Evolutionary conservation across 345 rosid species (phyloP).

Genomic region (Microthlaspi erraticum): DNA sequence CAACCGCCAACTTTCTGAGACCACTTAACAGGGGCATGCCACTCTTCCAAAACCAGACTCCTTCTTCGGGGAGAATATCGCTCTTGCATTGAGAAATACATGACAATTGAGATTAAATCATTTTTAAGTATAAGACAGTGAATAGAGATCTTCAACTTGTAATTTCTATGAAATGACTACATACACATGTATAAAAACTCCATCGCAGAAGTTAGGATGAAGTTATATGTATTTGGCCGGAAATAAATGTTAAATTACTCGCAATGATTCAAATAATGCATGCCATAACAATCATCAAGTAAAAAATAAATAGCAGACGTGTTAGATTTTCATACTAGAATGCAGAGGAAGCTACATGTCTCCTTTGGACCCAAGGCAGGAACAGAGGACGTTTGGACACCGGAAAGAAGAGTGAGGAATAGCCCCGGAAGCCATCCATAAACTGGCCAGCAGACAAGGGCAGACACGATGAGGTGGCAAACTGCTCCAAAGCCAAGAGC

Average conservation of each 20-base stretch:
- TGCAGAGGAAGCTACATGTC: conserved; percentile 90
- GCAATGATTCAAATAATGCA: conserved; percentile 1
- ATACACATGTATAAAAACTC: conserved; percentile 23
- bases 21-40: conserved; percentile 94
- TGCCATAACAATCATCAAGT: conserved; percentile 22
- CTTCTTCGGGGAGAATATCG: conserved; percentile 90
- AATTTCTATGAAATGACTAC: conserved; percentile 18
- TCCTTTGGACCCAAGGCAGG: conserved; percentile 94
- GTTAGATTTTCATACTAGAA: conserved; percentile 68
- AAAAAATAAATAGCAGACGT: conserved; percentile 31
- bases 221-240: conserved; percentile 13
- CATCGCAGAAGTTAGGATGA: conserved; percentile 12
- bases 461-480: conserved; percentile 90
- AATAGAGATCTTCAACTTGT: conserved; percentile 15
- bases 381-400: conserved; percentile 72
- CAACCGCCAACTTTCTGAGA: conserved; percentile 80
- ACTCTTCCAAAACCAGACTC: conserved; percentile 90
- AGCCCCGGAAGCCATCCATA: conserved; percentile 97
- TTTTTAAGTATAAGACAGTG: conserved; percentile 22
- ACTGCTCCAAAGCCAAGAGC: conserved; percentile 96
- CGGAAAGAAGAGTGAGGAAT: conserved; percentile 78
- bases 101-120: conserved; percentile 42
- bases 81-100: conserved; percentile 62
- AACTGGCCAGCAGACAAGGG: conserved; percentile 94
- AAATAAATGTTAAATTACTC: conserved; percentile 9